Conservation (phyloP, 306 rosid species). For the Begonia masoniana region DNA sequence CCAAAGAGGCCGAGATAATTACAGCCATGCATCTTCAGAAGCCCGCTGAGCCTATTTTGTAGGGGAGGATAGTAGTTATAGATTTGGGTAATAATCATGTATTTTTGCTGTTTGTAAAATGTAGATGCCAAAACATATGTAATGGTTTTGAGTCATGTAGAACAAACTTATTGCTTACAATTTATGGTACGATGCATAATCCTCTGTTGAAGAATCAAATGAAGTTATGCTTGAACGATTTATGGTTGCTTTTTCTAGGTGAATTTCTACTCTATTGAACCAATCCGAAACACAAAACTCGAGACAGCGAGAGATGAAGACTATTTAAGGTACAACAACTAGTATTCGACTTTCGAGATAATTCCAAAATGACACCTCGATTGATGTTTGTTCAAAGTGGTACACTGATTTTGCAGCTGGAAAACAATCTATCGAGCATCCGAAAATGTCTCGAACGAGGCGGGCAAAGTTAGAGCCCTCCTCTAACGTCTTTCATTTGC, state of each 20-base stretch:
- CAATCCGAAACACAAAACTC: too few relatives aligned
- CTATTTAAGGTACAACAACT: too few relatives aligned
- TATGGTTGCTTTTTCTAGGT: too few relatives aligned
- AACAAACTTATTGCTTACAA: too few relatives aligned
- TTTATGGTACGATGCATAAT: too few relatives aligned
- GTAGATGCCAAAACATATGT: background rate
- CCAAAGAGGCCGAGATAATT: background rate
- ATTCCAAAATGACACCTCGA: too few relatives aligned
- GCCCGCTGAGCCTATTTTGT: conserved; percentile 1
- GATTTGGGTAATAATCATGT: background rate
- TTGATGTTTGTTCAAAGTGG: too few relatives aligned
- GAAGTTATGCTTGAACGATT: background rate
- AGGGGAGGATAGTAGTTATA: conserved; percentile 4
- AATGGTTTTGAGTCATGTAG: background rate
- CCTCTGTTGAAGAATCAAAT: background rate
- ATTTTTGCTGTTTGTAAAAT: background rate
- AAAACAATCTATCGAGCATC: background rate
- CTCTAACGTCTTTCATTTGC: too few relatives aligned
- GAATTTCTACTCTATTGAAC: too few relatives aligned
- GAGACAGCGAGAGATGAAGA: too few relatives aligned
- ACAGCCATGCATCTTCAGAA: background rate
- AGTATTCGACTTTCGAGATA: too few relatives aligned
- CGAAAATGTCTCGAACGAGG: background rate
- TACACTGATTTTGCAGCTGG: background rate
- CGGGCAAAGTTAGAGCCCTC: too few relatives aligned